phyloP scores from a whole-genome alignment of 495 filamentous ascomycete genomes.

The Penicillium maclennaniae region DNA sequence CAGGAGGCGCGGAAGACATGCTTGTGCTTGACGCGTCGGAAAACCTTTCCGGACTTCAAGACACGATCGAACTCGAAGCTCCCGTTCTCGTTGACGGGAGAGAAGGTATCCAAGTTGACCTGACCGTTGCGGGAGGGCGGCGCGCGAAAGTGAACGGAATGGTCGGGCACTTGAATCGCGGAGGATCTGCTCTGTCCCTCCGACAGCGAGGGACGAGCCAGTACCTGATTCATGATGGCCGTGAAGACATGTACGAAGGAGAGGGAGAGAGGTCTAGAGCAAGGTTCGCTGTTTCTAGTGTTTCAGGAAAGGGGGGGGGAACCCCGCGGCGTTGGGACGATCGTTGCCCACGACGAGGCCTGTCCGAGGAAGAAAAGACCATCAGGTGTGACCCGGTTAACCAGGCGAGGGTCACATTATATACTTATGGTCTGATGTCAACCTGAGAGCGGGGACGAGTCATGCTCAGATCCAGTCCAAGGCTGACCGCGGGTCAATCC shows the following conservation, averaged over 20 bases:
- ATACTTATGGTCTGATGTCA: conserved; percentile 1
- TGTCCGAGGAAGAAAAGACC: background rate
- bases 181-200: conserved; percentile 27
- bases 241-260: background rate
- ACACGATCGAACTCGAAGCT: conserved; percentile 94
- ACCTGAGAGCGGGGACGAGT: conserved; percentile 2
- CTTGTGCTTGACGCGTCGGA: conserved; percentile 86
- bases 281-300: background rate
- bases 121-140: conserved; percentile 42
- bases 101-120: conserved; percentile 62
- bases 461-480: background rate
- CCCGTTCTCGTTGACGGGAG: conserved; percentile 89
- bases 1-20: conserved; percentile 74
- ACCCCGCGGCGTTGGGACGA: conserved; percentile 19
- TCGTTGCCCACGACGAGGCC: conserved; percentile 5
- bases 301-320: conserved; percentile 17
- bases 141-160: conserved; percentile 12
- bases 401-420: background rate
- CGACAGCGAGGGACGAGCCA: conserved; percentile 21
- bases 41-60: conserved; percentile 78
- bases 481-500: background rate
- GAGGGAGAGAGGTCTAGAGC: background rate
- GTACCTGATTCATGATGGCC: conserved; percentile 24
- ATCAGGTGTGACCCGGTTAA: background rate
- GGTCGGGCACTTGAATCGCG: conserved; percentile 22